phyloP scores from a whole-genome alignment of 371 early-diverging fungal species.

The Thermomucor indicae-seudaticae region DNA sequence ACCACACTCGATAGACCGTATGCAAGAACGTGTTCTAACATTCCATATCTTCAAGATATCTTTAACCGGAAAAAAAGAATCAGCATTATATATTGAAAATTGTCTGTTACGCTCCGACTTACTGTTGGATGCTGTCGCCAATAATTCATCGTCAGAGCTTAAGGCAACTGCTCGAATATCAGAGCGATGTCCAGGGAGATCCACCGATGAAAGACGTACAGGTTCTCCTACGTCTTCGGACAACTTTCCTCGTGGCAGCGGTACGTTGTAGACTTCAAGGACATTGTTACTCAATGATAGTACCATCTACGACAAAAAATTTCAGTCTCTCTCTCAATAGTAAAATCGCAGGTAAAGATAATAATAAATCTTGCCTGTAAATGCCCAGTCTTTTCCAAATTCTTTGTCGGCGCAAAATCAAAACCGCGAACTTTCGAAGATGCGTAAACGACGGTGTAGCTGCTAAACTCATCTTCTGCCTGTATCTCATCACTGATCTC shows the following conservation, averaged over 20 bases:
- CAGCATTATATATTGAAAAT: constrained; percentile 83
- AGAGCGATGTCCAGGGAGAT: constrained; percentile 85
- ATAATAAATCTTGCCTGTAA: constrained; percentile 37
- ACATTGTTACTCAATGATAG: constrained; percentile 70
- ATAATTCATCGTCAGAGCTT: constrained; percentile 80
- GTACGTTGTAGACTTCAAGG: constrained; percentile 63
- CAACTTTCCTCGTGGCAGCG: constrained; percentile 45
- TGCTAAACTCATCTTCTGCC: constrained; percentile 66
- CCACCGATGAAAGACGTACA: constrained; percentile 59
- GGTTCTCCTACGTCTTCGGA: constrained; percentile 48
- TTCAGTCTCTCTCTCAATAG: not conserved
- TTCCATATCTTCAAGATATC: constrained; percentile 88
- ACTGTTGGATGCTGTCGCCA: constrained; percentile 80
- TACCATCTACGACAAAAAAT: constrained; percentile 20
- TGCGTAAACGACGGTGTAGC: constrained; percentile 61
- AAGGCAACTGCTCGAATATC: constrained; percentile 87
- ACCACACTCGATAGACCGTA: constrained; percentile 85
- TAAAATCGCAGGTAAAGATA: too few species aligned
- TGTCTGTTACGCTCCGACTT: constrained; percentile 29
- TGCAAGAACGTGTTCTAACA: constrained; percentile 70
- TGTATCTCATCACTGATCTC: constrained; percentile 50
- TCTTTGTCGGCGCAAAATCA: constrained; percentile 61
- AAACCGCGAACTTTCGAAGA: constrained; percentile 72
- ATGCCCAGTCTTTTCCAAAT: constrained; percentile 52
- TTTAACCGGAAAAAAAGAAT: constrained; percentile 44